These are phyloP conservation scores for Sungouiozyma intestinalis DNA, from an alignment of 805 yeast species.

Conservation along the genomic window DNA sequence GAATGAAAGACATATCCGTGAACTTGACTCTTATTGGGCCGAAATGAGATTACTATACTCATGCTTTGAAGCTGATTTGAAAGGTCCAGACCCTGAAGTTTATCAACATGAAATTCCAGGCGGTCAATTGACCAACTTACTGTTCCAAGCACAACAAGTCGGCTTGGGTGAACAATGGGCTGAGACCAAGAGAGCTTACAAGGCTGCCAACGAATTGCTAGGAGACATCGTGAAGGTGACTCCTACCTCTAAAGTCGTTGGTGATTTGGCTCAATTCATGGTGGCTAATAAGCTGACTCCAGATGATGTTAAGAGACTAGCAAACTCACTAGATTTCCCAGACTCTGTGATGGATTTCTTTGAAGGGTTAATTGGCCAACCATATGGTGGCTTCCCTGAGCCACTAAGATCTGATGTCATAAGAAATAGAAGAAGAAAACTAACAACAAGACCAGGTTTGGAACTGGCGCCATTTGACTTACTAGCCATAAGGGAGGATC, in stretches of 20 bases:
- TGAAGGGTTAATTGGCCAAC: slow-evolving; percentile 98
- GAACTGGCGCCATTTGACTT: slow-evolving; percentile 78
- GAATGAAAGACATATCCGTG: slow-evolving; percentile 57
- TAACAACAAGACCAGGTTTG: slow-evolving; percentile 86
- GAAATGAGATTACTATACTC: slow-evolving; percentile 95
- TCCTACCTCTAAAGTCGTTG: slow-evolving; percentile 99
- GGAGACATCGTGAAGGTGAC: slow-evolving; percentile 98
- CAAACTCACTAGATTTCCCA: slow-evolving; percentile 92
- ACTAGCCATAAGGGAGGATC: slow-evolving; percentile 57
- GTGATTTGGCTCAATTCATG: slow-evolving; percentile 99
- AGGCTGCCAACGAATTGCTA: slow-evolving; percentile 76
- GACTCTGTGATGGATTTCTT: slow-evolving; percentile 96
- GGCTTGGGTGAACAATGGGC: slow-evolving; percentile 96
- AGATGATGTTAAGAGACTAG: slow-evolving; percentile 80
- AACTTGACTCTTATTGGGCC: slow-evolving; percentile 93
- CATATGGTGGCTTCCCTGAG: slow-evolving; percentile 99
- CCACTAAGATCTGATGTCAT: slow-evolving; percentile 89
- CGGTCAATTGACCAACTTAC: slow-evolving; percentile 94
- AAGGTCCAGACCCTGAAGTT: slow-evolving; percentile 99
- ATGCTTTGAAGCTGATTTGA: slow-evolving; percentile 95
- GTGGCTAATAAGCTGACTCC: slow-evolving; percentile 83
- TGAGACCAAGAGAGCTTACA: slow-evolving; percentile 90
- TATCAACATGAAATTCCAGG: slow-evolving; percentile 98
- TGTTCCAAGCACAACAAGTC: slow-evolving; percentile 98
- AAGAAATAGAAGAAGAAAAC: slow-evolving; percentile 84